Conservation (phyloP, 768 basidiomycete species). For the Kwoniella newhampshirensis region DNA sequence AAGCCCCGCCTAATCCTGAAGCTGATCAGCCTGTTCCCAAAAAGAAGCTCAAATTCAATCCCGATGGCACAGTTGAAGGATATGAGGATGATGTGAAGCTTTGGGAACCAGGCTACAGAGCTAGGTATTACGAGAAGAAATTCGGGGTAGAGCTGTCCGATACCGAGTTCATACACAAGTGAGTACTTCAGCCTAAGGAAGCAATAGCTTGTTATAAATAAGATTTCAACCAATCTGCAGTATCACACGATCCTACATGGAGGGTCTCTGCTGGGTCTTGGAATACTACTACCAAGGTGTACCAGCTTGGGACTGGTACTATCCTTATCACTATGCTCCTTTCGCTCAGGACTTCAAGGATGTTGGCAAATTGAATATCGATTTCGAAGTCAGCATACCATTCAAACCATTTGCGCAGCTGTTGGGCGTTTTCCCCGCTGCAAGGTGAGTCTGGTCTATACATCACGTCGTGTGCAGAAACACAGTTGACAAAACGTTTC, state of each 20-base stretch:
- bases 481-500: neutral
- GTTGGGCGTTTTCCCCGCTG: slow-evolving; percentile 96
- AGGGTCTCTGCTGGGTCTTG: slow-evolving; percentile 93
- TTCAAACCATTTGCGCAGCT: slow-evolving; percentile 97
- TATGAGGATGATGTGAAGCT: slow-evolving; percentile 91
- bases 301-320: slow-evolving; percentile 95
- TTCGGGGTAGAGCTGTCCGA: slow-evolving; percentile 77
- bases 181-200: slow-evolving; percentile 50
- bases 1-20: slow-evolving; percentile 49
- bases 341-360: slow-evolving; percentile 92
- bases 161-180: slow-evolving; percentile 71
- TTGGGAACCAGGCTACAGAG: slow-evolving; percentile 94
- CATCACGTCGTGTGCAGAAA: slow-evolving; percentile 1
- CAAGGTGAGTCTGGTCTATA: slow-evolving; percentile 58
- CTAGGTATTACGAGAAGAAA: slow-evolving; percentile 91
- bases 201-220: no score
- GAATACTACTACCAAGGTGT: slow-evolving; percentile 99
- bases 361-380: slow-evolving; percentile 72
- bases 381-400: slow-evolving; percentile 76
- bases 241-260: slow-evolving; percentile 78
- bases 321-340: slow-evolving; percentile 96
- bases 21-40: slow-evolving; percentile 53
- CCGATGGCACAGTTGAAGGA: slow-evolving; percentile 83
- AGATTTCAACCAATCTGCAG: slow-evolving; percentile 57
- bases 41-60: slow-evolving; percentile 70